These are phyloP conservation scores for Sclerotinia minor DNA, from an alignment of 2,329 filamentous ascomycete species.

Conservation along the genomic window DNA sequence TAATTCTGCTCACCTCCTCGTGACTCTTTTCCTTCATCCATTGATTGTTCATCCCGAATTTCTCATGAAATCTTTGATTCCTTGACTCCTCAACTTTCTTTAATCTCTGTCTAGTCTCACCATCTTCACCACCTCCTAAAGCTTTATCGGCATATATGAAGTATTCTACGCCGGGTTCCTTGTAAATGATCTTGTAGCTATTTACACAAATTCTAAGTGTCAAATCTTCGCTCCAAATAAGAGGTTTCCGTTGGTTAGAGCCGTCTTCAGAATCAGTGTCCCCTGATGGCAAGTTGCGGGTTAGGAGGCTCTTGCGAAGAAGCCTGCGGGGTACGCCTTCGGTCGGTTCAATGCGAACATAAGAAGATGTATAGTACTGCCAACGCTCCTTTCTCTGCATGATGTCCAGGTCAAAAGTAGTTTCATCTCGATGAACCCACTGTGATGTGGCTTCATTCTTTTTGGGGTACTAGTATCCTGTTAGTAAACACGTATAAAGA, in stretches of 20 bases:
- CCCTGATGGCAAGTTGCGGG: conserved; percentile 65
- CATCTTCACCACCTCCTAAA: conserved; percentile 44
- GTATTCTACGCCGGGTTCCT: conserved; percentile 68
- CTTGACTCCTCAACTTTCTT: conserved; percentile 43
- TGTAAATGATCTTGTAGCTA: conserved; percentile 78
- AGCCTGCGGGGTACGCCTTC: conserved; percentile 66
- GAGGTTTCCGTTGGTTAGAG: conserved; percentile 55
- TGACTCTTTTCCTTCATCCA: conserved; percentile 53
- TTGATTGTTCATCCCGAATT: conserved; percentile 53
- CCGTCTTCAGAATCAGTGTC: conserved; percentile 65
- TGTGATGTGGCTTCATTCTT: conserved; percentile 70
- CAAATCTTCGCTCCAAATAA: conserved; percentile 66
- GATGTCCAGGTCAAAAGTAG: conserved; percentile 84
- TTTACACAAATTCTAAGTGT: conserved; percentile 74
- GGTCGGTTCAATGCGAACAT: conserved; percentile 83
- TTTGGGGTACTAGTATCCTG: conserved; percentile 58
- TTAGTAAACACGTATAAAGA: conserved; percentile 25
- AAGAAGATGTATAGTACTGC: conserved; percentile 96
- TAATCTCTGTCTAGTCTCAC: conserved; percentile 39
- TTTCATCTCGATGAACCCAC: conserved; percentile 66
- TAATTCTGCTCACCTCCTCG: conserved; percentile 50
- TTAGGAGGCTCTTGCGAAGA: conserved; percentile 67
- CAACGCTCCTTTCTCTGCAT: conserved; percentile 80
- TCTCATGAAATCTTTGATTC: conserved; percentile 51
- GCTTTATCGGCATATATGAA: conserved; percentile 57